Conservation (phyloP, 179 eudicot species). For the Spergularia azorica region DNA sequence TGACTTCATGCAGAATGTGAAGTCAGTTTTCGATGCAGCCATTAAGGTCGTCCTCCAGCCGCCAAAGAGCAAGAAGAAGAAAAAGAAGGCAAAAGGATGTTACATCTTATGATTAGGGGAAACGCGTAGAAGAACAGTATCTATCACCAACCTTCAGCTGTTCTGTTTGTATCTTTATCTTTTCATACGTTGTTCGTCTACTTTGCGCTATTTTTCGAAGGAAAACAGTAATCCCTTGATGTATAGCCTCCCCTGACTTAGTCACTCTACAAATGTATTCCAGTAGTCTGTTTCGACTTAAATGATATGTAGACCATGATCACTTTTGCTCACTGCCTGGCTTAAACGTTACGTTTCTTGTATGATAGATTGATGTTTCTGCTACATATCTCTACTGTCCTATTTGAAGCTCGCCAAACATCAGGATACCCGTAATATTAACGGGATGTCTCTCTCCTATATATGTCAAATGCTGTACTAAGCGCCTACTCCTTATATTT, state of each 20-base stretch:
- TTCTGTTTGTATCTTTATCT: neutral
- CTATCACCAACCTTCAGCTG: neutral
- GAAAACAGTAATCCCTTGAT: constrained; percentile 31
- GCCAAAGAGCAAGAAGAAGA: constrained; percentile 83
- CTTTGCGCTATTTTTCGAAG: constrained; percentile 13
- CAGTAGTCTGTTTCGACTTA: constrained; percentile 11
- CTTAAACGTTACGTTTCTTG: too few relatives aligned
- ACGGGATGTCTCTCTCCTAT: too few relatives aligned
- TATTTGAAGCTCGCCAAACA: too few relatives aligned
- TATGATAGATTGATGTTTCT: too few relatives aligned
- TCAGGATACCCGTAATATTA: too few relatives aligned
- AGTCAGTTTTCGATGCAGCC: constrained; percentile 45
- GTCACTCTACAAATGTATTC: constrained; percentile 18
- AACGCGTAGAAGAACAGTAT: constrained; percentile 15
- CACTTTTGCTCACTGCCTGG: too few relatives aligned
- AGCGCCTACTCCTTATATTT: too few relatives aligned
- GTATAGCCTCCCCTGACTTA: constrained; percentile 45
- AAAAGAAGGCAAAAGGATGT: constrained; percentile 68
- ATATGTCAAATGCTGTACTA: too few relatives aligned
- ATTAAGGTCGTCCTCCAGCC: constrained; percentile 78
- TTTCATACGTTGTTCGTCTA: constrained; percentile 15
- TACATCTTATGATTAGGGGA: constrained; percentile 48
- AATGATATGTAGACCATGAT: too few relatives aligned
- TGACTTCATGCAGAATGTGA: constrained; percentile 35
- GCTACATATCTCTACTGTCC: too few relatives aligned